Evolutionary conservation across 768 basidiomycete species (phyloP), one percentile per base, ranked within the genome.

Genomic region (Sporobolomyces pararoseus): DNA sequence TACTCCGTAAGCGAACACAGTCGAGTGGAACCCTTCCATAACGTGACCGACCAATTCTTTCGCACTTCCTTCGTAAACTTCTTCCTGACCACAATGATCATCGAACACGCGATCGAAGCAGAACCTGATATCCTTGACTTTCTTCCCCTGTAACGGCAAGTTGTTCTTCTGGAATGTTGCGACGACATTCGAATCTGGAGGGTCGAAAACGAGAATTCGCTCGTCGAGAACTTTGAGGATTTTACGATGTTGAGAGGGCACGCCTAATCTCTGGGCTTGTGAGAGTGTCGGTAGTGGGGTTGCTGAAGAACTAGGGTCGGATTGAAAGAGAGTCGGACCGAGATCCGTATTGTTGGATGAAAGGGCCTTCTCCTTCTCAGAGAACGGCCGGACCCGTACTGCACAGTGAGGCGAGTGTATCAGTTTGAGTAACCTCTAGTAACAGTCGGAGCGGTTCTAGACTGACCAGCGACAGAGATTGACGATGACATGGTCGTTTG

Each of bases 1-100:
- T 80, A 98, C 96, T 44, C 96, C 96, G 79, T 99, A 99, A 5
- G 96, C 96, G 82, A 99, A 98, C 13, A 97, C 89, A 16, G 96
- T 99, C 51, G 93, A 89, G 76, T 99, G 97, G 81, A 87, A 99
- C 14, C 96, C 96, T 76, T 97, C 89, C 67, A 99, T 82, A 31
- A 99, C 81, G 31, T 91, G 88, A 73, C 85, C 83, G 23, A 99
- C 83, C 57, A 99, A 81, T 39, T 93, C 92, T 77, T 88, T 87
- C 19, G 92, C 85, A 16, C 93, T 97, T 57, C 86, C 82, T 73
- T 88, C 86, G 77, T 91, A 98, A 13, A 99, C 90, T 63, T 91
- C 89, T 72, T 85, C 85, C 80, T 99, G 96, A 25, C 82, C 83
- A 51, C 89, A 85, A 54, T 89, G 85, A 77, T 88, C 86, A 72